Percentiles rank a stretch among this genome's conserved stretches.
These are phyloP conservation scores for Sclerotinia sclerotiorum DNA, from an alignment of 2,329 filamentous ascomycete genomes.

Conservation along the genomic window DNA sequence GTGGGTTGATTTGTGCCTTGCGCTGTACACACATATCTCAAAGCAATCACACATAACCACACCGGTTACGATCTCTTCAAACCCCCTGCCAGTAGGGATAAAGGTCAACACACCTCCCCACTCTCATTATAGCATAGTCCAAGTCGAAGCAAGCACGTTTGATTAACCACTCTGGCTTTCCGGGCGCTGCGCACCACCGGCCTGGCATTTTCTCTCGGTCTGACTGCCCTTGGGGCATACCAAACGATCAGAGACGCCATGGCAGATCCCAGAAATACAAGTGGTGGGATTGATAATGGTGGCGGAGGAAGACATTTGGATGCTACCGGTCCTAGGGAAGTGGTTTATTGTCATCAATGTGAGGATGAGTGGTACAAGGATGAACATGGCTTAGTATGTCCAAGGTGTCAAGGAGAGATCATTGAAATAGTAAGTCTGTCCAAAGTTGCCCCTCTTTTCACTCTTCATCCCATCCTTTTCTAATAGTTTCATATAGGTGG, in stretches of 20 bases:
- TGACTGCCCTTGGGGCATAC: constrained; percentile 57
- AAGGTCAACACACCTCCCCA: constrained; percentile 1
- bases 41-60: constrained; percentile 16
- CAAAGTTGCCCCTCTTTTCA: neutral
- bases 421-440: constrained; percentile 74
- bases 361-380: constrained; percentile 76
- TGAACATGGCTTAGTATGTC: constrained; percentile 69
- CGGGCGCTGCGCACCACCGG: constrained; percentile 54
- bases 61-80: constrained; percentile 14
- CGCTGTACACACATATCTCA: constrained; percentile 15
- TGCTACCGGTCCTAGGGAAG: constrained; percentile 57
- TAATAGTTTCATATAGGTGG: constrained; percentile 47
- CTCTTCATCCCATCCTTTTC: constrained; percentile 25
- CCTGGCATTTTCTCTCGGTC: constrained; percentile 58
- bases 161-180: constrained; percentile 53
- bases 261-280: constrained; percentile 35
- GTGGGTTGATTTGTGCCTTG: constrained; percentile 21
- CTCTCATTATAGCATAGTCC: constrained; percentile 2
- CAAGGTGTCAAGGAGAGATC: constrained; percentile 73
- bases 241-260: constrained; percentile 49
- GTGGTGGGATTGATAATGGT: constrained; percentile 23
- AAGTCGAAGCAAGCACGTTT: constrained; percentile 4
- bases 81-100: neutral
- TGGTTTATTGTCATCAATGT: constrained; percentile 86
- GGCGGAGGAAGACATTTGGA: constrained; percentile 48